phyloP scores from a whole-genome alignment of 78 protist genomes.

The Chrysochromulina tobinii region DNA sequence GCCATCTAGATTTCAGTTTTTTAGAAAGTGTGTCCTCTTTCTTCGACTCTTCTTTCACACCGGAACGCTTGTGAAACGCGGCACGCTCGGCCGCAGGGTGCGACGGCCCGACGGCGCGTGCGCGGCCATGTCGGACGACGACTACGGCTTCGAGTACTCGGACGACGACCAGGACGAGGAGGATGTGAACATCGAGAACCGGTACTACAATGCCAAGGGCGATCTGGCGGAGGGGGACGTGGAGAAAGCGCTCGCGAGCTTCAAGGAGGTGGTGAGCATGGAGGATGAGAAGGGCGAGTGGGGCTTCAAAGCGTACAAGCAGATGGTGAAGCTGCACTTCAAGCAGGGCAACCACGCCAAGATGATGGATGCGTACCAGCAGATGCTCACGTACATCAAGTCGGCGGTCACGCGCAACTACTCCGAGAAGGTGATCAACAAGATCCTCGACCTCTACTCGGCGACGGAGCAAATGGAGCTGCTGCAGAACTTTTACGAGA shows the following conservation, averaged over 20 bases:
- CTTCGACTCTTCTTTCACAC: too few species aligned
- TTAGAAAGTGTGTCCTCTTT: too few species aligned
- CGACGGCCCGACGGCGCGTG: background rate
- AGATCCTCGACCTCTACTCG: slow-evolving; percentile 69
- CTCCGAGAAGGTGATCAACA: slow-evolving; percentile 72
- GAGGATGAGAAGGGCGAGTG: slow-evolving; percentile 36
- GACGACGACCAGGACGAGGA: slow-evolving; percentile 45
- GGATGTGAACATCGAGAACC: slow-evolving; percentile 52
- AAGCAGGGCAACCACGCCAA: background rate
- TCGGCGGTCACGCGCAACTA: slow-evolving; percentile 72
- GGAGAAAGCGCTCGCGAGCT: slow-evolving; percentile 30
- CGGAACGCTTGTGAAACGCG: too few species aligned
- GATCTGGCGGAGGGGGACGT: background rate
- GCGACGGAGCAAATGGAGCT: slow-evolving; percentile 19
- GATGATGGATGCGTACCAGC: slow-evolving; percentile 41
- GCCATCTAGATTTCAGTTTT: too few species aligned
- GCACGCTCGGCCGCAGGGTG: too few species aligned
- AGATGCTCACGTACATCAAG: slow-evolving; percentile 64
- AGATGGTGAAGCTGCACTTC: slow-evolving; percentile 60
- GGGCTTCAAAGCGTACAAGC: slow-evolving; percentile 77
- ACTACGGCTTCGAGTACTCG: slow-evolving; percentile 47
- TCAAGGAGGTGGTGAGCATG: slow-evolving; percentile 29
- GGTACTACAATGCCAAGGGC: slow-evolving; percentile 49
- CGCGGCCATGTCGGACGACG: slow-evolving; percentile 16
- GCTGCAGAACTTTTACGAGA: slow-evolving; percentile 38